These are phyloP conservation scores for Rosa persica DNA, from an alignment of 306 rosid species.

Conservation along the genomic window DNA sequence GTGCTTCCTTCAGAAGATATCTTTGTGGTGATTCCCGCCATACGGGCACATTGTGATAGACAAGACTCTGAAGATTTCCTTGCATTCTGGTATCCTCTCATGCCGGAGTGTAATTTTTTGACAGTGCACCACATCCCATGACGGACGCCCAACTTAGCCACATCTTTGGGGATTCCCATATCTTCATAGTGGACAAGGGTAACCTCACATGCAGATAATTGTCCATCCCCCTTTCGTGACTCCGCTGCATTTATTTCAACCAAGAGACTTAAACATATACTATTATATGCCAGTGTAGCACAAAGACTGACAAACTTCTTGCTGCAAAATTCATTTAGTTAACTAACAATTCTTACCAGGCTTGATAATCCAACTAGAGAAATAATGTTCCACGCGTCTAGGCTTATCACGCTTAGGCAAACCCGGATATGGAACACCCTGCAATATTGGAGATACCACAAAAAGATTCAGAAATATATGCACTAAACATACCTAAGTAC, in stretches of 20 bases:
- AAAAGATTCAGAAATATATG: slow-evolving; percentile 8
- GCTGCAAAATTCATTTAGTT: not conserved
- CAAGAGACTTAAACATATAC: slow-evolving; percentile 24
- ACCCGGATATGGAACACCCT: slow-evolving; percentile 81
- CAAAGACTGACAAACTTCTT: slow-evolving; percentile 13
- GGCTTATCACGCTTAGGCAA: slow-evolving; percentile 94
- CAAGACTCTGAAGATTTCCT: slow-evolving; percentile 63
- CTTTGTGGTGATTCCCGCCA: slow-evolving; percentile 77
- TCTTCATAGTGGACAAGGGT: slow-evolving; percentile 88
- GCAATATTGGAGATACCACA: slow-evolving; percentile 36
- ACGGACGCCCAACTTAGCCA: slow-evolving; percentile 94
- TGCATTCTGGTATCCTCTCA: slow-evolving; percentile 91
- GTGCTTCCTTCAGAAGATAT: slow-evolving; percentile 42
- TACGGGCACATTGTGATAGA: slow-evolving; percentile 65
- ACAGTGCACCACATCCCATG: slow-evolving; percentile 99
- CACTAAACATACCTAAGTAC: not conserved
- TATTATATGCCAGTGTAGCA: slow-evolving; percentile 11
- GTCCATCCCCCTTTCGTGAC: slow-evolving; percentile 92
- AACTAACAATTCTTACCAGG: slow-evolving; percentile 57
- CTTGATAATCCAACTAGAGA: slow-evolving; percentile 91
- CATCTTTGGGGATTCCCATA: slow-evolving; percentile 99
- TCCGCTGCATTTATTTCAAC: slow-evolving; percentile 61
- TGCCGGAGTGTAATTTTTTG: slow-evolving; percentile 85
- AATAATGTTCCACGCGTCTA: slow-evolving; percentile 83
- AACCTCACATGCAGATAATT: slow-evolving; percentile 86